Conservation (phyloP, 257 asterid species). For the Solanum pennellii region DNA sequence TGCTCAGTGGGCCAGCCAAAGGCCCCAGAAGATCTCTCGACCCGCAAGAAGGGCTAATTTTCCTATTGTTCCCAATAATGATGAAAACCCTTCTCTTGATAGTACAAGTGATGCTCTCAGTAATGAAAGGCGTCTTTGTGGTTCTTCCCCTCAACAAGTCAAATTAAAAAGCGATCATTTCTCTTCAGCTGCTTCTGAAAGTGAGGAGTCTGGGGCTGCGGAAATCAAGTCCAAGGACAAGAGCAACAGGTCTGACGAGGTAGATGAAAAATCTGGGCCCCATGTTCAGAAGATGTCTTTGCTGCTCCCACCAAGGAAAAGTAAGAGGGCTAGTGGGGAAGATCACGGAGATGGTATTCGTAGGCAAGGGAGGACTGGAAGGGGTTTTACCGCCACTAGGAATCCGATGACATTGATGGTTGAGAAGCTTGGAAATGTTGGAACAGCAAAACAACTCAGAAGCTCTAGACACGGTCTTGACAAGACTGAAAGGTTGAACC, state of each 20-base stretch:
- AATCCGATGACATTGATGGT: constrained; percentile 46
- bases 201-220: constrained; percentile 82
- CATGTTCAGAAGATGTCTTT: constrained; percentile 73
- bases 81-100: constrained; percentile 40
- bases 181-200: constrained; percentile 66
- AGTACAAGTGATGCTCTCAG: constrained; percentile 30
- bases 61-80: constrained; percentile 54
- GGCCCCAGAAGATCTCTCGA: constrained; percentile 77
- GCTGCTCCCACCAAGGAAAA: constrained; percentile 76
- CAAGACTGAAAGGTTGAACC: constrained; percentile 59
- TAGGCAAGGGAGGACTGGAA: constrained; percentile 86
- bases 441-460: constrained; percentile 83
- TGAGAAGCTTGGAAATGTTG: constrained; percentile 65
- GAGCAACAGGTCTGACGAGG: constrained; percentile 52
- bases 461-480: constrained; percentile 70
- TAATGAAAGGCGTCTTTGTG: constrained; percentile 50
- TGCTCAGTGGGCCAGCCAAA: constrained; percentile 70
- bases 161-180: constrained; percentile 52
- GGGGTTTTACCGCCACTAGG: constrained; percentile 57
- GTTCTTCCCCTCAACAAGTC: constrained; percentile 60
- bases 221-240: constrained; percentile 55
- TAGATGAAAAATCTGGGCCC: constrained; percentile 47
- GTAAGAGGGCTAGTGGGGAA: constrained; percentile 42
- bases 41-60: constrained; percentile 76
- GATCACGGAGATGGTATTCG: constrained; percentile 63